These are phyloP conservation scores for Asterophora lycoperdoides DNA, from an alignment of 768 basidiomycete species.

Conservation along the genomic window DNA sequence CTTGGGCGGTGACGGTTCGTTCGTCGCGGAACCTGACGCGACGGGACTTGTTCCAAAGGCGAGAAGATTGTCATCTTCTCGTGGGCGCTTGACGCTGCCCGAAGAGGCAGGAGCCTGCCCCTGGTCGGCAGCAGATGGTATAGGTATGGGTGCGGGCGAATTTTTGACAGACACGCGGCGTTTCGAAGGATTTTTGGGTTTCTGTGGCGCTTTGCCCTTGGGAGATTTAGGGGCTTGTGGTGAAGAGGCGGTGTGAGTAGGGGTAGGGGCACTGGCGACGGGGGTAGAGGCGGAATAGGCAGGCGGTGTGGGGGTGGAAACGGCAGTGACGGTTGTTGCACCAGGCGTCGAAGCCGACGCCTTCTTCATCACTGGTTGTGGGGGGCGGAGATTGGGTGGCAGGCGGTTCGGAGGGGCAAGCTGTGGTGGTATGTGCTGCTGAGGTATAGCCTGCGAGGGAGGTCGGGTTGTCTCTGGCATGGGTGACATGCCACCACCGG, in stretches of 20 bases:
- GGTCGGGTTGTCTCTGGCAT: slow-evolving; percentile 17
- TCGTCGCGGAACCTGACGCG: slow-evolving; percentile 27
- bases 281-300: slow-evolving; percentile 40
- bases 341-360: slow-evolving; percentile 22
- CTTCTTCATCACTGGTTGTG: slow-evolving; percentile 25
- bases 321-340: slow-evolving; percentile 19
- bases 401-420: slow-evolving; percentile 14
- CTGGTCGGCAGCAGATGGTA: slow-evolving; percentile 18
- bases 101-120: slow-evolving; percentile 21
- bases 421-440: slow-evolving; percentile 16
- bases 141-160: slow-evolving; percentile 26
- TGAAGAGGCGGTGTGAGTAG: slow-evolving; percentile 49
- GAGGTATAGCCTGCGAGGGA: slow-evolving; percentile 19
- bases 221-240: slow-evolving; percentile 72
- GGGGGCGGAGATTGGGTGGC: slow-evolving; percentile 16
- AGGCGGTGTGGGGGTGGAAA: slow-evolving; percentile 42
- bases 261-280: slow-evolving; percentile 45
- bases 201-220: slow-evolving; percentile 48
- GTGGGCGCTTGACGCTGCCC: slow-evolving; percentile 40
- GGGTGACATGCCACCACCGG: slow-evolving; percentile 7
- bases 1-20: slow-evolving; percentile 68
- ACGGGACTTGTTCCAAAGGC: slow-evolving; percentile 27
- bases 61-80: slow-evolving; percentile 48
- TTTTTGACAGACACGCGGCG: slow-evolving; percentile 29
- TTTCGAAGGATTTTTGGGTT: slow-evolving; percentile 37